These are phyloP conservation scores for Thermothielavioides terrestris DNA, from an alignment of 495 filamentous ascomycete species.

Conservation along the genomic window DNA sequence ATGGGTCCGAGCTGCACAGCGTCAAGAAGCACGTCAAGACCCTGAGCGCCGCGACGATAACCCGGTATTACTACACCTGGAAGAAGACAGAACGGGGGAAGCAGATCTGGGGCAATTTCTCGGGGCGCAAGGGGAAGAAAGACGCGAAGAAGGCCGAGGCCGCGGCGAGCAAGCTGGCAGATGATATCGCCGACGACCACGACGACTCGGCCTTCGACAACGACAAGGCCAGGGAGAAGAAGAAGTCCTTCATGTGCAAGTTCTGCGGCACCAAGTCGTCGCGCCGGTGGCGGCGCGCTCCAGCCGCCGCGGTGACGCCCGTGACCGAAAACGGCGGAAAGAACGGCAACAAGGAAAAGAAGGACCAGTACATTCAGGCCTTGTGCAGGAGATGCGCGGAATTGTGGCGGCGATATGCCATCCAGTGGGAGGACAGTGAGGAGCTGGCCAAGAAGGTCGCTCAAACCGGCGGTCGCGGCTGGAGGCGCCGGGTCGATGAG, in stretches of 20 bases:
- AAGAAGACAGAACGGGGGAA: slow-evolving; percentile 85
- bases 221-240: slow-evolving; percentile 69
- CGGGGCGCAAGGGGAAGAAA: slow-evolving; percentile 80
- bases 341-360: slow-evolving; percentile 60
- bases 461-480: slow-evolving; percentile 70
- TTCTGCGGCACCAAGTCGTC: slow-evolving; percentile 75
- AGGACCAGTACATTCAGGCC: slow-evolving; percentile 64
- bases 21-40: slow-evolving; percentile 82
- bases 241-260: slow-evolving; percentile 86
- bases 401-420: slow-evolving; percentile 88
- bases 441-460: slow-evolving; percentile 86
- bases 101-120: slow-evolving; percentile 82
- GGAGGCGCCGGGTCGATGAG: slow-evolving; percentile 83
- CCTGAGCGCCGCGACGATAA: slow-evolving; percentile 64
- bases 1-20: slow-evolving; percentile 78
- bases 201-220: slow-evolving; percentile 97
- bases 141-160: slow-evolving; percentile 59
- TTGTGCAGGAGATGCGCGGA: slow-evolving; percentile 84
- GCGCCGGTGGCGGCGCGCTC: slow-evolving; percentile 86
- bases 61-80: slow-evolving; percentile 95
- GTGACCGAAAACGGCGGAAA: slow-evolving; percentile 58
- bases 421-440: slow-evolving; percentile 93
- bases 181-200: slow-evolving; percentile 85
- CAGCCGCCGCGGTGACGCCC: slow-evolving; percentile 64
- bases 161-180: slow-evolving; percentile 63